Conservation (phyloP, 1,284 basidiomycete species). For the Mycena citricolor region DNA sequence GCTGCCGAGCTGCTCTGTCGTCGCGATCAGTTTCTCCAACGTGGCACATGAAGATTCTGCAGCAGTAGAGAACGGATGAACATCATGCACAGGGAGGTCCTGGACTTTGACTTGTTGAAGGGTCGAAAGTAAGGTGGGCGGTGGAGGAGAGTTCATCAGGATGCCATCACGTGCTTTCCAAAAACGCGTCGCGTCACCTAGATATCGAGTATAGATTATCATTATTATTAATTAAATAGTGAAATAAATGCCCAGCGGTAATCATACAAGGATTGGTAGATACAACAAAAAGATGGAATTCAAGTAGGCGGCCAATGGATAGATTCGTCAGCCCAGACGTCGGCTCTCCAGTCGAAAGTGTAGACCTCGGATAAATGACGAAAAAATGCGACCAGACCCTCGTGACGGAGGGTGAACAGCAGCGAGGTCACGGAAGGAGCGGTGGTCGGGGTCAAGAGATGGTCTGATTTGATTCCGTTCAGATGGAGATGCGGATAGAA, state of each 20-base stretch:
- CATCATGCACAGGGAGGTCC: slow-evolving; percentile 34
- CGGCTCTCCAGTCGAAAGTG: slow-evolving; percentile 32
- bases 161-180: not conserved
- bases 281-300: slow-evolving; percentile 24
- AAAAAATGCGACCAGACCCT: slow-evolving; percentile 32
- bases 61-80: slow-evolving; percentile 51
- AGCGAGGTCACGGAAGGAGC: slow-evolving; percentile 19
- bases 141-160: slow-evolving; percentile 20
- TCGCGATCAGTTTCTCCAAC: slow-evolving; percentile 50
- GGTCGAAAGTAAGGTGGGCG: slow-evolving; percentile 41
- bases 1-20: slow-evolving; percentile 50
- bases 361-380: slow-evolving; percentile 32
- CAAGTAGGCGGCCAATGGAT: slow-evolving; percentile 39
- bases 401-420: slow-evolving; percentile 29
- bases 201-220: not conserved
- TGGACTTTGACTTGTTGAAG: slow-evolving; percentile 42
- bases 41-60: slow-evolving; percentile 41
- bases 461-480: slow-evolving; percentile 48
- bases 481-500: slow-evolving; percentile 67
- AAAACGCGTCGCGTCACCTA: slow-evolving; percentile 9
- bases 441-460: slow-evolving; percentile 23
- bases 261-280: slow-evolving; percentile 5
- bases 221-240: too few species aligned
- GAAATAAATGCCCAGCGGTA: too few species aligned
- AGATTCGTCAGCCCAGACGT: slow-evolving; percentile 31